Evolutionary conservation across 208 protist genomes (phyloP).

Genomic region (Trypanosoma theileri): DNA sequence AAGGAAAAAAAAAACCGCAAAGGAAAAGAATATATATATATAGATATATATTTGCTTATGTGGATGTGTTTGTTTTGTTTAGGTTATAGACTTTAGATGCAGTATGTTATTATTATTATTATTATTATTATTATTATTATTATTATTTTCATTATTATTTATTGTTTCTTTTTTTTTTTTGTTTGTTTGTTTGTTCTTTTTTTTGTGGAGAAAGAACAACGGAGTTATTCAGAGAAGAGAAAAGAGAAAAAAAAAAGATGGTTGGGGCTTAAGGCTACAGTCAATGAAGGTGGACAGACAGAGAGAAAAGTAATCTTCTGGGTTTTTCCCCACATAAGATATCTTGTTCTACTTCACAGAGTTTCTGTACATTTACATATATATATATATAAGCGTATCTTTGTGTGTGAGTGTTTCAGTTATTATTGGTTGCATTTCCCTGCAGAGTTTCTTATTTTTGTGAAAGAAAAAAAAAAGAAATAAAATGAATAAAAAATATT

Average conservation of each 20-base stretch:
- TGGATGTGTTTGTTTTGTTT: slow-evolving; percentile 2
- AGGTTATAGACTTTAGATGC: slow-evolving; percentile 3
- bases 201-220: not conserved
- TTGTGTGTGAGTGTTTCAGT: too few relatives aligned
- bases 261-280: not conserved
- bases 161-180: too few relatives aligned
- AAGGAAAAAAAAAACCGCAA: not conserved
- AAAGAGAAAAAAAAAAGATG: slow-evolving; percentile 9
- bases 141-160: not conserved
- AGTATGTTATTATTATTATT: not conserved
- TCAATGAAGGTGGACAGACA: too few relatives aligned
- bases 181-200: not conserved
- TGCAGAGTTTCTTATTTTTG: too few relatives aligned
- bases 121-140: not conserved
- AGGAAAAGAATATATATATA: not conserved
- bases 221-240: not conserved
- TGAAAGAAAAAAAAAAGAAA: too few relatives aligned
- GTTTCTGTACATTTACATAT: too few relatives aligned
- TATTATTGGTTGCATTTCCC: too few relatives aligned
- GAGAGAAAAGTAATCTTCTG: too few relatives aligned
- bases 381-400: too few relatives aligned
- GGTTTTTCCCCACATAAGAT: too few relatives aligned
- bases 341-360: too few relatives aligned
- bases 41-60: not conserved
- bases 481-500: too few relatives aligned